Conservation (phyloP, 2,329 filamentous ascomycete species). For the Fusarium aywerte region DNA sequence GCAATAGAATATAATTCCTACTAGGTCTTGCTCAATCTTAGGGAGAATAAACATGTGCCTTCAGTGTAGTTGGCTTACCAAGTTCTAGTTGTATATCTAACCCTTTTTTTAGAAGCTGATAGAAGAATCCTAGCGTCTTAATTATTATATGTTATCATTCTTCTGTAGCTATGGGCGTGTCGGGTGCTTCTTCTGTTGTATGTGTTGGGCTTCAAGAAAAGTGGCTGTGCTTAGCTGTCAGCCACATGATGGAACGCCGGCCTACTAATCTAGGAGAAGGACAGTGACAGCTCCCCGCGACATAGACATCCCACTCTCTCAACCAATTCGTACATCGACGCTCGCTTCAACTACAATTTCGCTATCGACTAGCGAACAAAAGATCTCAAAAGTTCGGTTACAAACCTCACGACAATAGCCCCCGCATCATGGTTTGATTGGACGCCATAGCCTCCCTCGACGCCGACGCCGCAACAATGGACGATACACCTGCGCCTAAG, state of each 20-base stretch:
- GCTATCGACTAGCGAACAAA: neutral
- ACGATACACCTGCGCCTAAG: slow-evolving; percentile 76
- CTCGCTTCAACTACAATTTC: slow-evolving; percentile 17
- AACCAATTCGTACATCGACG: slow-evolving; percentile 10
- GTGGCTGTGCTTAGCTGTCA: slow-evolving; percentile 38
- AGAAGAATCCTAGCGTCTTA: too few relatives aligned
- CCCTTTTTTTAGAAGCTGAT: too few relatives aligned
- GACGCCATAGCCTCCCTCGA: slow-evolving; percentile 29
- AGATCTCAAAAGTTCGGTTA: neutral
- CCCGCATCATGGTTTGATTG: slow-evolving; percentile 46
- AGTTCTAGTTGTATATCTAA: neutral
- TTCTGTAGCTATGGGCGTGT: neutral
- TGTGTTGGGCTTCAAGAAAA: slow-evolving; percentile 1
- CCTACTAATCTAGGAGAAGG: slow-evolving; percentile 6
- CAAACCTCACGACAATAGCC: neutral
- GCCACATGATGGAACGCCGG: slow-evolving; percentile 30
- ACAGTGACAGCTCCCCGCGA: slow-evolving; percentile 37
- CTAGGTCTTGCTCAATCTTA: neutral
- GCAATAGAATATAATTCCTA: neutral
- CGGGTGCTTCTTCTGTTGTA: neutral
- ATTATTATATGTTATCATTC: neutral
- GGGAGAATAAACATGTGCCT: neutral
- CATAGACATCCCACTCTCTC: slow-evolving; percentile 11
- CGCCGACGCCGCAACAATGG: slow-evolving; percentile 49
- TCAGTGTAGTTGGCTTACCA: neutral